Base-by-base conservation (phyloP, 805 yeast genomes). In the Saturnispora ahearnii region DNA sequence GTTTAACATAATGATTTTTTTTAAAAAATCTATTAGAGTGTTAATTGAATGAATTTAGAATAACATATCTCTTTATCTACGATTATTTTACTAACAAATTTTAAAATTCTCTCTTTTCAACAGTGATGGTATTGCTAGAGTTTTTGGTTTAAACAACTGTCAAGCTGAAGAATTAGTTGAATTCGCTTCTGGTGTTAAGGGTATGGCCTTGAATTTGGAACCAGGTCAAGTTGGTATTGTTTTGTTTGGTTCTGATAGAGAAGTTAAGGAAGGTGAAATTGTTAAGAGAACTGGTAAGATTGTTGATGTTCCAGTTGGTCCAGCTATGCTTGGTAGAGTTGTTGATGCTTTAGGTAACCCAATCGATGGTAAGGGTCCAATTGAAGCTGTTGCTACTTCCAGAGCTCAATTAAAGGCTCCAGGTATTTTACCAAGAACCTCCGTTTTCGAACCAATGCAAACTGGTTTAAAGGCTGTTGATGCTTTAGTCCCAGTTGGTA, bases 111-210 rank as follows among this genome's bases (percentile, higher is more conserved):
- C n/a, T 22, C 22, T 28, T 36, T 50, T 13, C 71, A 46, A 51
- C 67, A 82, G 99, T 86, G 99, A 93, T 77, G 99, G 99, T 93
- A 93, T 93, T 72, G 99, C 99, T 73, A 95, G 98, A 83, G 96
- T 93, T 69, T 93, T 87, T 78, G 99, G 99, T 78, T 80, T 93
- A 68, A 93, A 90, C 93, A 93, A 93, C 82, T 84, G 89, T 76
- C 98, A 91, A 82, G 99, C 99, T 71, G 99, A 93, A 80, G 99
- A 93, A 79, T 82, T 93, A 73, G 97, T 93, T 68, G 99, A 93
- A 79, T 95, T 93, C 79, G 79, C 96, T 55, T 88, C 99, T 55
- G 99, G 99, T 81, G 98, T 91, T 66, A 88, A 90, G 77, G 99
- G 99, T 85, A 93, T 93, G 99, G 98, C 99, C 69, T 82, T 93